These are phyloP conservation scores for Populus hybrid DNA, from an alignment of 441 rosid species.

Conservation along the genomic window DNA sequence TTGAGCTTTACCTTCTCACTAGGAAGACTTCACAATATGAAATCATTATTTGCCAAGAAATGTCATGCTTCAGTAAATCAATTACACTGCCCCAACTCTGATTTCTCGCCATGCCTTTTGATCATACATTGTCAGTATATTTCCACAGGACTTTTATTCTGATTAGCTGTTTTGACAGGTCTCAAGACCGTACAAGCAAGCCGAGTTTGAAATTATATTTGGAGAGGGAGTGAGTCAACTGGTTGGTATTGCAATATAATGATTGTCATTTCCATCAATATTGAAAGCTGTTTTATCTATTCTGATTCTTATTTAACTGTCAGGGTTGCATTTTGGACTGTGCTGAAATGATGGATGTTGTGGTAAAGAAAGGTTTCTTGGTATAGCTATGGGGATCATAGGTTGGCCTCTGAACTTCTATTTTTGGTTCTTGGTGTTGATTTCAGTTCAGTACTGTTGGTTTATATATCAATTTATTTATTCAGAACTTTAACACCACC, in stretches of 20 bases:
- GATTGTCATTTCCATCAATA: conserved; percentile 9
- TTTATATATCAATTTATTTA: neutral
- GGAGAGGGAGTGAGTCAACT: conserved; percentile 95
- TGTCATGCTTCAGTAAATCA: neutral
- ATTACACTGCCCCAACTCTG: neutral
- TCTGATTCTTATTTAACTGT: conserved; percentile 25
- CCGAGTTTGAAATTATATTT: conserved; percentile 89
- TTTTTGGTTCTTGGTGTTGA: neutral
- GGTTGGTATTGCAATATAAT: conserved; percentile 46
- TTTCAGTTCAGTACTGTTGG: neutral
- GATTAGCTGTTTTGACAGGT: conserved; percentile 45
- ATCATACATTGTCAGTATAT: neutral
- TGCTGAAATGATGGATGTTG: conserved; percentile 82
- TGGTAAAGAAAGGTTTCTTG: conserved; percentile 88
- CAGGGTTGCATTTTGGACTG: conserved; percentile 93
- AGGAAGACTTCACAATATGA: no score
- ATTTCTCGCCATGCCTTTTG: neutral
- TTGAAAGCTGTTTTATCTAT: conserved; percentile 8
- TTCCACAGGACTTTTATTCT: conserved; percentile 5
- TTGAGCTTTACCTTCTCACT: neutral
- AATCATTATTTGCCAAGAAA: neutral
- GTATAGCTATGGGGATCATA: conserved; percentile 91
- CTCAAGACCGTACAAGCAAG: conserved; percentile 94
- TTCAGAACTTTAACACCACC: neutral
- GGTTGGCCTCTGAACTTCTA: conserved; percentile 37